phyloP scores from a whole-genome alignment of 352 stramenopile genomes.

The Globisporangium emineosum region DNA sequence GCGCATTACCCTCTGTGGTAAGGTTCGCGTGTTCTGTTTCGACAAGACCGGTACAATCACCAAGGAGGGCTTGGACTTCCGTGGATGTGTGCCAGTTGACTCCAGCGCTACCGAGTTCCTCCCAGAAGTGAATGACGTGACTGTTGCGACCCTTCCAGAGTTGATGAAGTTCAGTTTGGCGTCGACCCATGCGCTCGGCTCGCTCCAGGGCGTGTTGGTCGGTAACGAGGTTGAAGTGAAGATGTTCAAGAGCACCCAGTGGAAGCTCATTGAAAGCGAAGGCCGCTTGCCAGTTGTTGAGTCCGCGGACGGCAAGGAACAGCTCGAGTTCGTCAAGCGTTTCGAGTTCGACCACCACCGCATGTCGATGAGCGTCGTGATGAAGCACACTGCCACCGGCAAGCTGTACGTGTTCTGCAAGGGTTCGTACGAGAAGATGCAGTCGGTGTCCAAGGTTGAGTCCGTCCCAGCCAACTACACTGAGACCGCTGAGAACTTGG shows the following conservation, averaged over 20 bases:
- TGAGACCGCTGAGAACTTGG: constrained; percentile 44
- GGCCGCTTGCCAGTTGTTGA: constrained; percentile 40
- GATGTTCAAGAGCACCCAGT: constrained; percentile 81
- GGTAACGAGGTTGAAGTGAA: constrained; percentile 88
- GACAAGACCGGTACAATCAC: constrained; percentile 93
- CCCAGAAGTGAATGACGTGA: constrained; percentile 58
- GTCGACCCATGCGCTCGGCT: constrained; percentile 81
- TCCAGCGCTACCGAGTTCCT: constrained; percentile 34
- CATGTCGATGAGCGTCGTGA: constrained; percentile 90
- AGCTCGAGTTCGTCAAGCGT: constrained; percentile 81
- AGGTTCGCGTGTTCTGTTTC: constrained; percentile 89
- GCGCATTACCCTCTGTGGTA: constrained; percentile 87
- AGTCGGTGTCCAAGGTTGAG: constrained; percentile 40
- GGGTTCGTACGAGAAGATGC: constrained; percentile 87
- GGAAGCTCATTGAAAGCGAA: constrained; percentile 56
- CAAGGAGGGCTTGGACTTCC: constrained; percentile 86
- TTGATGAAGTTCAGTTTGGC: constrained; percentile 70
- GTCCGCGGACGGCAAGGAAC: constrained; percentile 35
- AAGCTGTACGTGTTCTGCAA: constrained; percentile 85
- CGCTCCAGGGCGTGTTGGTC: constrained; percentile 65
- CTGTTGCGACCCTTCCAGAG: constrained; percentile 27
- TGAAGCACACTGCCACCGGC: constrained; percentile 54
- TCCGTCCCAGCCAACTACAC: constrained; percentile 77
- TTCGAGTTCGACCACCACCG: constrained; percentile 92
- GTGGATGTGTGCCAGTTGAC: constrained; percentile 53